phyloP scores from a whole-genome alignment of 768 basidiomycete species.

The Mycena floridula region DNA sequence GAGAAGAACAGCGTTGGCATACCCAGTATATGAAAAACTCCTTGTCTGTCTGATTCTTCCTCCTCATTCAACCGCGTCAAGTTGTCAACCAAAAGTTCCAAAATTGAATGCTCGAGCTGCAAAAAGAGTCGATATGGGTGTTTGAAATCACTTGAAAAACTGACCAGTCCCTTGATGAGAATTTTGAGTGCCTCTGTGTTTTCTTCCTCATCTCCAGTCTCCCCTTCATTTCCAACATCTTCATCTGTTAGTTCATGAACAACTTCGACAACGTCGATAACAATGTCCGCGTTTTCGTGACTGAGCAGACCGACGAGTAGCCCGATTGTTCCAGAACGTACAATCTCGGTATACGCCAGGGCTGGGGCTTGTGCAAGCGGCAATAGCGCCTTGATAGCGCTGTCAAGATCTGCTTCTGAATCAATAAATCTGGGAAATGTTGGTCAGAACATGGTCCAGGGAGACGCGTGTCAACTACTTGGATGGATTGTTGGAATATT shows the following conservation, averaged over 20 bases:
- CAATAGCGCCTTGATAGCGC: constrained; percentile 79
- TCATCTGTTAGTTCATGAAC: constrained; percentile 95
- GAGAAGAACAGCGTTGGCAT: constrained; percentile 8
- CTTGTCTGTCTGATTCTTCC: constrained; percentile 88
- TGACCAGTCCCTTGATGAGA: constrained; percentile 71
- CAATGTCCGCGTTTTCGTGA: constrained; percentile 96
- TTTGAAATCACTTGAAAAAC: constrained; percentile 19
- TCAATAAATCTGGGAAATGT: constrained; percentile 79
- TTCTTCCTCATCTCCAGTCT: constrained; percentile 58
- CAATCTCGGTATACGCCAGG: constrained; percentile 85
- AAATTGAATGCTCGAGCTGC: constrained; percentile 75
- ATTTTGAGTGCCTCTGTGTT: constrained; percentile 61
- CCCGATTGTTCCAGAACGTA: constrained; percentile 64
- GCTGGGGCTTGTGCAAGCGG: constrained; percentile 81
- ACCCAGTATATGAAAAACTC: constrained; percentile 92
- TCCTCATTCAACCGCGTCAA: constrained; percentile 80
- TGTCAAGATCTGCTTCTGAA: constrained; percentile 93
- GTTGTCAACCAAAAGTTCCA: constrained; percentile 89
- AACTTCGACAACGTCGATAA: constrained; percentile 90
- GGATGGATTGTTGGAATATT: constrained; percentile 86
- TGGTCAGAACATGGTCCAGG: constrained; percentile 4
- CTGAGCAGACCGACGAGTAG: constrained; percentile 80
- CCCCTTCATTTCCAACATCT: constrained; percentile 78
- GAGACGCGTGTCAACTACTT: constrained; percentile 43
- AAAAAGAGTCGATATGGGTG: constrained; percentile 3